These are phyloP conservation scores for Litchi chinensis DNA, from an alignment of 345 rosid species.

Conservation along the genomic window DNA sequence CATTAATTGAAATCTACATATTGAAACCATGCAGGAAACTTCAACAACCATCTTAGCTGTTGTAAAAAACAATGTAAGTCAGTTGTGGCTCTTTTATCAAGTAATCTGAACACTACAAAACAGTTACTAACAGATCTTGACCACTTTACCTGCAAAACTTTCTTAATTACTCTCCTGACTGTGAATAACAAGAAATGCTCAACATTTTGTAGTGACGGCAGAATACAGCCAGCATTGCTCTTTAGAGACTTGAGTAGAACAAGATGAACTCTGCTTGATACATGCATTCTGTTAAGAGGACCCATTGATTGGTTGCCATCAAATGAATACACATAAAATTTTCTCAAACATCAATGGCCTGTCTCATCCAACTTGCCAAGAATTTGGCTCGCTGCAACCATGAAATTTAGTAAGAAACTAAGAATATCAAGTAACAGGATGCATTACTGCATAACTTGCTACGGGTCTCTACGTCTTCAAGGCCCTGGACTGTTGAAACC, in stretches of 20 bases:
- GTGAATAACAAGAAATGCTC: neutral
- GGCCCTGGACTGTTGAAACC: constrained; percentile 3
- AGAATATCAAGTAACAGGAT: neutral
- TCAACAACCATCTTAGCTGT: neutral
- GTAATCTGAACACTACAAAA: neutral
- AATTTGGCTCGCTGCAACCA: neutral
- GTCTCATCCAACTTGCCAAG: neutral
- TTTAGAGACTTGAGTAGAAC: neutral
- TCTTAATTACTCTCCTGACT: neutral
- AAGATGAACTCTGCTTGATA: neutral
- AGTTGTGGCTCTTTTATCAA: neutral
- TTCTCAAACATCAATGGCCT: neutral
- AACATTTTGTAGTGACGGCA: neutral
- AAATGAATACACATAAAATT: neutral
- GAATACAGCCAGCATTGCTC: neutral
- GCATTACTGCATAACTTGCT: neutral
- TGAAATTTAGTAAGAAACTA: neutral
- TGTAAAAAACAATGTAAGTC: no score
- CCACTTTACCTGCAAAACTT: neutral
- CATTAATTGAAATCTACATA: neutral
- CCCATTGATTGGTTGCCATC: neutral
- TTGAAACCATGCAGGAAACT: neutral
- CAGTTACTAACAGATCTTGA: neutral
- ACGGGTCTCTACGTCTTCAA: neutral
- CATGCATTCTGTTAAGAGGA: neutral